phyloP scores from a whole-genome alignment of 2,329 filamentous ascomycete species.

The Colletotrichum nymphaeae region DNA sequence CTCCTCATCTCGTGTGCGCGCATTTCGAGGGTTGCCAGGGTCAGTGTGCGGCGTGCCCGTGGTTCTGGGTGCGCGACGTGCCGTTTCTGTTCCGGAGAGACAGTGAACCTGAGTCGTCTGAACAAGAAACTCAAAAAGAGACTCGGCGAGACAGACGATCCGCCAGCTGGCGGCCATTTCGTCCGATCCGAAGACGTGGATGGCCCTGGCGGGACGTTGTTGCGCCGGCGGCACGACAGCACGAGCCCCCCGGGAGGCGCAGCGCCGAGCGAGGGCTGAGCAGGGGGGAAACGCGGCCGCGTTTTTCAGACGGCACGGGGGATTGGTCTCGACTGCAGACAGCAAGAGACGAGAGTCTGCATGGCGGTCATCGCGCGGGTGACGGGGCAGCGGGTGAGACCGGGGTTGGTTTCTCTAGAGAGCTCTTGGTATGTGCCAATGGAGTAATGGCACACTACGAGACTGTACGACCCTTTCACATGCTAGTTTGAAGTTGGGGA shows the following conservation, averaged over 20 bases:
- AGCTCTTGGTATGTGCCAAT: background rate
- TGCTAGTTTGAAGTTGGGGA: background rate
- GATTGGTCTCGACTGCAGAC: background rate
- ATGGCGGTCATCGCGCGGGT: conserved; percentile 8
- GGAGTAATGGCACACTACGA: background rate
- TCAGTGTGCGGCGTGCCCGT: background rate
- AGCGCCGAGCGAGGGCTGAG: conserved; percentile 12
- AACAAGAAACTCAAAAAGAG: background rate
- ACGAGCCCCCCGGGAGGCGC: conserved; percentile 17
- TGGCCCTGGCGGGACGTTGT: conserved; percentile 28
- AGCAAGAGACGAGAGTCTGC: background rate
- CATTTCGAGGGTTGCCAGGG: background rate
- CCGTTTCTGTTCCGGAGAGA: background rate
- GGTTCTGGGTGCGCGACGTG: background rate
- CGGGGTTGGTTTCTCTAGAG: background rate
- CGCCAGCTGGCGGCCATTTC: conserved; percentile 25
- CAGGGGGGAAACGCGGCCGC: conserved; percentile 6
- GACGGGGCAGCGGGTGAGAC: conserved; percentile 4
- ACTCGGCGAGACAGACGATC: conserved; percentile 24
- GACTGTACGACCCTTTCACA: conserved; percentile 19
- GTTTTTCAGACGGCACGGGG: background rate
- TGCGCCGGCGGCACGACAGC: conserved; percentile 24
- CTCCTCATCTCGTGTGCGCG: background rate
- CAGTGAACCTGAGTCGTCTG: background rate
- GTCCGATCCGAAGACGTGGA: conserved; percentile 22